Evolutionary conservation across 2,329 filamentous ascomycete species (phyloP), one percentile per base, ranked within the genome.

Genomic region (Alternaria panax): DNA sequence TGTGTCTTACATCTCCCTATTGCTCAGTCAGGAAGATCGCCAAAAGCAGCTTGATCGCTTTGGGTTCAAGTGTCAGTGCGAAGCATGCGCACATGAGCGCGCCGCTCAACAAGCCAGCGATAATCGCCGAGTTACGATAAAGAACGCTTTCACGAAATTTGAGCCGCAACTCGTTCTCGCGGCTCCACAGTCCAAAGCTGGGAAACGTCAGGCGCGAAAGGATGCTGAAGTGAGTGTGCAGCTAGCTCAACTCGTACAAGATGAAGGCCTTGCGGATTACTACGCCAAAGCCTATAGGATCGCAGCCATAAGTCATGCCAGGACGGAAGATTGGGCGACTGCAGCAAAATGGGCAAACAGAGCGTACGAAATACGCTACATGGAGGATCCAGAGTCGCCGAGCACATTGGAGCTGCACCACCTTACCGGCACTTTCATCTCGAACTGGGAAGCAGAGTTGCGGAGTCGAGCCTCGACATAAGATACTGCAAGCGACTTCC

Each of bases 1-100:
- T 1, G 75, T 78, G 0, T 78, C 75, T 0, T 80, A 80, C 62
- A 74, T 79, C 20, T 74, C 75, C 3, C 66, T 80, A 9, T 64
- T 79, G 7, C 62, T 68, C 9, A 53, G 65, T 1, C 69, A 71
- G 11, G 61, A 68, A 14, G 70, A 74, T 5, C 72, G 79, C 12
- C 66, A 73, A 27, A 70, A 71, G 25, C 63, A 73, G 27, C 67
- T 76, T 1, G 66, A 77, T 32, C 73, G 72, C 14, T 79, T 77
- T 45, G 75, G 75, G 3, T 79, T 79, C 63, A 68, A 65, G 43
- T 79, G 76, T 51, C 69, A 63, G 1, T 82, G 80, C 50, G 63
- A 68, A 12, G 77, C 75, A 12, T 81, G 80, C 60, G 66, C 70
- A n/a, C 69, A 68, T 16, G 64, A 66, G 7, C 58, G 51, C 2